Base-by-base conservation (phyloP, 2,329 filamentous ascomycete species). In the Ceratocystis cubensis region DNA sequence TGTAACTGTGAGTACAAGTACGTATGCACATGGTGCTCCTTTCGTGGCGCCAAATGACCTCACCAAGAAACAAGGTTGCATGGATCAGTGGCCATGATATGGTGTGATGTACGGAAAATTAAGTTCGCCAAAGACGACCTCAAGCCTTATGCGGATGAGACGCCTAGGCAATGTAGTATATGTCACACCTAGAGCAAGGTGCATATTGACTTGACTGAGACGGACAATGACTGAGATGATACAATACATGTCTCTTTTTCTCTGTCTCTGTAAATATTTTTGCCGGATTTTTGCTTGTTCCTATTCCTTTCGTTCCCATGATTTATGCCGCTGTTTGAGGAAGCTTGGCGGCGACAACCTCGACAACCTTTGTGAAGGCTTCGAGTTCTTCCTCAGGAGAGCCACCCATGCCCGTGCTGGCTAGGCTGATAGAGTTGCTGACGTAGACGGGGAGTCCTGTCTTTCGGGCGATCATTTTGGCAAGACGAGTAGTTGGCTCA, bases 361-460 rank as follows among this genome's bases (percentile, higher is more conserved):
- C 82, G 41, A 92, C 85, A 50, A 96, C 84, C 70, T 82, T 82
- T 72, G 83, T 85, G 71, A 96, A 87, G 0, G 88, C 90, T 73
- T 93, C 91, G 85, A 96, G 92, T 77, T 97, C 93, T 78, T 97
- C 94, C 73, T 96, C 92, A 5, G 93, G 84, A 0, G 85, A 88
- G 22, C 91, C 88, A 8, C 91, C 91, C 72, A 91, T 83, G 1
- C 87, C 88, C 5, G 86, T 82, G 72, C 81, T 84, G 15, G 83
- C 83, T 69, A 96, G 85, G 70, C 87, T 90, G 72, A 95, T 85
- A 44, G 91, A 96, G 73, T 89, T 95, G 25, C 89, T 89, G 20
- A 97, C 89, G 74, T 96, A 97, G n/a, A 89, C 86, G 0, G 91
- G 91, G 69, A 85, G 83, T 41, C 81, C 79, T 33, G 86, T 83